These are phyloP conservation scores for Massariosphaeria phaeospora DNA, from an alignment of 495 filamentous ascomycete genomes.

Conservation along the genomic window DNA sequence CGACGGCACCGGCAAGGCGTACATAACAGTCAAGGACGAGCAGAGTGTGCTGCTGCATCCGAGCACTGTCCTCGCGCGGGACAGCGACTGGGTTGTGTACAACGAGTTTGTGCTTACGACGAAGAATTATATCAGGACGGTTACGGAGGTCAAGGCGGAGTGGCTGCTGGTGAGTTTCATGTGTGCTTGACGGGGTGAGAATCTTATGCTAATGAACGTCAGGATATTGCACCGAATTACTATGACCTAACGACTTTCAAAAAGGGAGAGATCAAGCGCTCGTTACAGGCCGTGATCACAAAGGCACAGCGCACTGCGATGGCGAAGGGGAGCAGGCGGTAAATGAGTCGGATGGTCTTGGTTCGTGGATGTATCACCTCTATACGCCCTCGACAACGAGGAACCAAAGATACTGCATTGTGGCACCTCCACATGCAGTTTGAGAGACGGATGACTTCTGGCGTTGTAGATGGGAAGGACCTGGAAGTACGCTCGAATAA, in stretches of 20 bases:
- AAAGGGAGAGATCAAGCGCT: slow-evolving; percentile 78
- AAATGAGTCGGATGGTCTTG: too few species aligned
- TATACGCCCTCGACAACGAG: not conserved
- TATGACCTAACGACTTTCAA: slow-evolving; percentile 81
- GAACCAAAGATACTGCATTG: not conserved
- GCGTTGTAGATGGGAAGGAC: too few species aligned
- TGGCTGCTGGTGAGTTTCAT: slow-evolving; percentile 77
- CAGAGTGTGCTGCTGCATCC: slow-evolving; percentile 88
- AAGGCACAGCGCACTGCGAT: slow-evolving; percentile 72
- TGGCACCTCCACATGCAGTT: not conserved
- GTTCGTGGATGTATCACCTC: too few species aligned
- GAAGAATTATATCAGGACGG: slow-evolving; percentile 78
- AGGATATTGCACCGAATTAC: slow-evolving; percentile 88
- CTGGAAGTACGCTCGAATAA: too few species aligned
- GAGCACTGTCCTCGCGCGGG: slow-evolving; percentile 74
- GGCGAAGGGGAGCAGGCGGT: slow-evolving; percentile 51
- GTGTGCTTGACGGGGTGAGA: not conserved
- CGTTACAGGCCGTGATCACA: slow-evolving; percentile 66
- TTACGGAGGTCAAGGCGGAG: slow-evolving; percentile 61
- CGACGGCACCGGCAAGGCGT: slow-evolving; percentile 70
- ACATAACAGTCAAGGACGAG: slow-evolving; percentile 92
- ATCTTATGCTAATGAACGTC: slow-evolving; percentile 29
- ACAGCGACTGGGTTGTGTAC: slow-evolving; percentile 95
- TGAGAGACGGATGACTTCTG: too few species aligned
- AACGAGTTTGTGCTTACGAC: slow-evolving; percentile 97